phyloP scores from a whole-genome alignment of 73 alveolate species.

The Uronychia setigera region DNA sequence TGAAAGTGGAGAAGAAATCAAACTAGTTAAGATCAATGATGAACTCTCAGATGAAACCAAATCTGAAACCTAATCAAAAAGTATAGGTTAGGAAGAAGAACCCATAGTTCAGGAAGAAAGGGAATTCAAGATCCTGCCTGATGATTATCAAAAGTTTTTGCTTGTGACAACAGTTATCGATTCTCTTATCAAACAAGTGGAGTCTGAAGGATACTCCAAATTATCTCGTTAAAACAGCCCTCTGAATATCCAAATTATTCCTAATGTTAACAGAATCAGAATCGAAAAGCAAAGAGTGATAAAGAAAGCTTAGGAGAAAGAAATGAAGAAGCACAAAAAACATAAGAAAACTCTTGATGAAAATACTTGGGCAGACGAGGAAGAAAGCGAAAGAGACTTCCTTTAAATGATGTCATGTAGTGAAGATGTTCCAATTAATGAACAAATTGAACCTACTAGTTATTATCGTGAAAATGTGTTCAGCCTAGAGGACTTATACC shows the following conservation, averaged over 20 bases:
- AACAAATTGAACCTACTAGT: conserved; percentile 59
- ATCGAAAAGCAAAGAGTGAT: conserved; percentile 58
- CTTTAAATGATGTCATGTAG: background rate
- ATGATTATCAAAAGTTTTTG: background rate
- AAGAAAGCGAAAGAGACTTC: conserved; percentile 6
- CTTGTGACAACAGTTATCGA: background rate
- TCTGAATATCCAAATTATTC: conserved; percentile 51
- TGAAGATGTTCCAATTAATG: conserved; percentile 26
- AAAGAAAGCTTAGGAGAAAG: background rate
- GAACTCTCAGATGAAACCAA: no score
- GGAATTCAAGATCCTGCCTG: background rate
- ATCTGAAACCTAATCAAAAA: background rate
- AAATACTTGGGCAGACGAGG: conserved; percentile 1
- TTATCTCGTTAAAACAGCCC: conserved; percentile 4
- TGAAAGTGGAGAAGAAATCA: background rate
- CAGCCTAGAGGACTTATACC: conserved; percentile 59
- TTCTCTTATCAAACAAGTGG: background rate
- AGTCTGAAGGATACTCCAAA: background rate
- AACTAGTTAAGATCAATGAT: no score
- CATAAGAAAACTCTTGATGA: conserved; percentile 5
- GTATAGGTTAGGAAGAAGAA: background rate
- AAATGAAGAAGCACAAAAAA: background rate
- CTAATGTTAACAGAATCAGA: conserved; percentile 62
- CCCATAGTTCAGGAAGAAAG: background rate
- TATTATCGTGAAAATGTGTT: conserved; percentile 65